Percentiles rank a stretch among this genome's conserved stretches.
Conservation (phyloP, 148 eudicot species). For the Mesembryanthemum crystallinum region DNA sequence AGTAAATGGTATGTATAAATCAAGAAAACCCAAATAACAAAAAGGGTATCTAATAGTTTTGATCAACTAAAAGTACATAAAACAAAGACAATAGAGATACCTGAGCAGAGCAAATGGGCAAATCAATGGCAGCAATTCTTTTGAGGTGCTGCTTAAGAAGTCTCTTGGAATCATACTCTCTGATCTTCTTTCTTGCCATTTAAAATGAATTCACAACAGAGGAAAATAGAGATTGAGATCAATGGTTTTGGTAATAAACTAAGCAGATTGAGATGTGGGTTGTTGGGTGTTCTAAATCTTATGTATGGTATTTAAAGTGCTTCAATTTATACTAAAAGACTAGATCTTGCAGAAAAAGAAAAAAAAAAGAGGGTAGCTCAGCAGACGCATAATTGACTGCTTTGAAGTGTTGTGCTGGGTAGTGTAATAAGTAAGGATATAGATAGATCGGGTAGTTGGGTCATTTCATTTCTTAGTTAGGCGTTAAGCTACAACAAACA, state of each 20-base stretch:
- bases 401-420: too few species aligned
- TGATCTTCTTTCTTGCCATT: constrained; percentile 93
- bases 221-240: not conserved
- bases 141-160: constrained; percentile 72
- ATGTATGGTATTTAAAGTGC: not conserved
- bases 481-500: too few species aligned
- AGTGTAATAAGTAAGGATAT: too few species aligned
- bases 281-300: not conserved
- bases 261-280: constrained; percentile 1
- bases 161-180: constrained; percentile 92
- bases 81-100: too few species aligned
- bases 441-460: too few species aligned
- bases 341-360: not conserved
- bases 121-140: constrained; percentile 48
- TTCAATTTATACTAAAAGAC: not conserved
- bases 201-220: not conserved
- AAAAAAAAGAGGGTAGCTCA: too few species aligned
- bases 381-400: not conserved
- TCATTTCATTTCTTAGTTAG: too few species aligned
- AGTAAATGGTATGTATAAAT: not conserved
- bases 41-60: constrained; percentile 15
- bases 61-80: too few species aligned
- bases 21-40: constrained; percentile 2
- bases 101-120: constrained; percentile 78
- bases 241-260: too few species aligned